Conservation (phyloP, 2,329 filamentous ascomycete species). For the Fusarium liriodendri region DNA sequence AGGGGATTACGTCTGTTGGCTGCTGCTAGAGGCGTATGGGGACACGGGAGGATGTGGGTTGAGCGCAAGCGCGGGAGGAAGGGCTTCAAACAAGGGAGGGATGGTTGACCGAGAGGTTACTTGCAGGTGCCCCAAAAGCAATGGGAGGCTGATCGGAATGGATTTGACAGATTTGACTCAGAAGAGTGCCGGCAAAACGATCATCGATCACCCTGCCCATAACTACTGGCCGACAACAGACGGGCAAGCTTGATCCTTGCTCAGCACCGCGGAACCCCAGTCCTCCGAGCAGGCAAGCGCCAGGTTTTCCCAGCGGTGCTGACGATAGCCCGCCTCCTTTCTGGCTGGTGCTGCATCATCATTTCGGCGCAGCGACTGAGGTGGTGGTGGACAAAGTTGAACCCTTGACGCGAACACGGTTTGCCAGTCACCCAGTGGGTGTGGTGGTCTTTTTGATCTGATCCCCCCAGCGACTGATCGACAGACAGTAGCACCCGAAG, state of each 20-base stretch:
- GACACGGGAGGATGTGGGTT: conserved; percentile 5
- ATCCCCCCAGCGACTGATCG: conserved; percentile 18
- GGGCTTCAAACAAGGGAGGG: conserved; percentile 15
- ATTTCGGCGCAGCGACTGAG: conserved; percentile 28
- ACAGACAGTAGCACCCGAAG: conserved; percentile 23
- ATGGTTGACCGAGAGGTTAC: conserved; percentile 32
- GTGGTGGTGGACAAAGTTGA: conserved; percentile 41
- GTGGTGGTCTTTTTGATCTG: conserved; percentile 5
- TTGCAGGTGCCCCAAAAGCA: conserved; percentile 38
- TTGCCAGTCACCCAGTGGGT: conserved; percentile 10
- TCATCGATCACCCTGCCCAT: conserved; percentile 37
- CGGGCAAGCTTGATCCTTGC: conserved; percentile 37
- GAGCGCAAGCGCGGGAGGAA: conserved; percentile 15
- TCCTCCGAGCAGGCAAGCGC: conserved; percentile 26
- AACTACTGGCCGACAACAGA: conserved; percentile 16
- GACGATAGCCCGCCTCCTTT: conserved; percentile 26
- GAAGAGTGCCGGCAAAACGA: conserved; percentile 38
- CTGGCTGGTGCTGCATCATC: conserved; percentile 18
- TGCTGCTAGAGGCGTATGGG: conserved; percentile 1
- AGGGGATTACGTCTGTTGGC: conserved; percentile 5
- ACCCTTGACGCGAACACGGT: conserved; percentile 30
- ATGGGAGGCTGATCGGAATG: conserved; percentile 39
- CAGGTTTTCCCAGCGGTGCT: conserved; percentile 30
- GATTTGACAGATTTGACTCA: conserved; percentile 46
- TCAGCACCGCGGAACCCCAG: conserved; percentile 31